Conservation (phyloP, 2,329 filamentous ascomycete genomes). For the Exophiala spinifera region DNA sequence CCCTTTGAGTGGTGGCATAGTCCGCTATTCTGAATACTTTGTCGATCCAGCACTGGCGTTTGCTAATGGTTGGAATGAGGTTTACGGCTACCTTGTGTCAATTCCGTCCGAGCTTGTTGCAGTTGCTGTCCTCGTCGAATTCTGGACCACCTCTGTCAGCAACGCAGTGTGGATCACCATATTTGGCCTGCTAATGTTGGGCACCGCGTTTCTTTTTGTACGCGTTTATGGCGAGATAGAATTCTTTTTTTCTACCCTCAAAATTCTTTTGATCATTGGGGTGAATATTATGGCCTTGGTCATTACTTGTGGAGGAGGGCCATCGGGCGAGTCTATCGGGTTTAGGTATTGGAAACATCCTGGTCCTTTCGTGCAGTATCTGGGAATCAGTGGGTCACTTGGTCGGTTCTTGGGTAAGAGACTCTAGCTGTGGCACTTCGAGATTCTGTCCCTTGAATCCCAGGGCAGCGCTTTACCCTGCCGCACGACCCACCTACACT, state of each 20-base stretch:
- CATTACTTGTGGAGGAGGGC: slow-evolving; percentile 69
- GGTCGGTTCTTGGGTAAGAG: too few species aligned
- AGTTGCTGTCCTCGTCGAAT: slow-evolving; percentile 59
- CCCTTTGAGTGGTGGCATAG: slow-evolving; percentile 37
- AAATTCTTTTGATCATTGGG: slow-evolving; percentile 70
- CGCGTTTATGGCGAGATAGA: slow-evolving; percentile 48
- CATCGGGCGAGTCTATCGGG: slow-evolving; percentile 67
- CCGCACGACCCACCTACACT: slow-evolving; percentile 62
- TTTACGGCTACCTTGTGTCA: slow-evolving; percentile 24
- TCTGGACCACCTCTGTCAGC: slow-evolving; percentile 55
- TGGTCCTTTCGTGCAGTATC: slow-evolving; percentile 58
- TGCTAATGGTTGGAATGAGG: slow-evolving; percentile 42
- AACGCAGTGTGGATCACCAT: slow-evolving; percentile 40
- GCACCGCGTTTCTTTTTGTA: not conserved
- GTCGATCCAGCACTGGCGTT: slow-evolving; percentile 40
- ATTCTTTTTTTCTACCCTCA: slow-evolving; percentile 74
- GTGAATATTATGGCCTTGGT: slow-evolving; percentile 71
- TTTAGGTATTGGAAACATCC: slow-evolving; percentile 69
- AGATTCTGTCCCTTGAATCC: slow-evolving; percentile 46
- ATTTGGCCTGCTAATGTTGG: slow-evolving; percentile 35
- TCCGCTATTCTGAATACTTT: slow-evolving; percentile 39
- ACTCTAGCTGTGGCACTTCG: slow-evolving; percentile 26
- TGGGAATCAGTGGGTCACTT: slow-evolving; percentile 19
- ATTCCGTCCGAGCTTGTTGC: slow-evolving; percentile 70
- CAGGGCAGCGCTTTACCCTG: slow-evolving; percentile 41